These are phyloP conservation scores for Exophiala oligosperma DNA, from an alignment of 2,329 filamentous ascomycete genomes.

Conservation along the genomic window DNA sequence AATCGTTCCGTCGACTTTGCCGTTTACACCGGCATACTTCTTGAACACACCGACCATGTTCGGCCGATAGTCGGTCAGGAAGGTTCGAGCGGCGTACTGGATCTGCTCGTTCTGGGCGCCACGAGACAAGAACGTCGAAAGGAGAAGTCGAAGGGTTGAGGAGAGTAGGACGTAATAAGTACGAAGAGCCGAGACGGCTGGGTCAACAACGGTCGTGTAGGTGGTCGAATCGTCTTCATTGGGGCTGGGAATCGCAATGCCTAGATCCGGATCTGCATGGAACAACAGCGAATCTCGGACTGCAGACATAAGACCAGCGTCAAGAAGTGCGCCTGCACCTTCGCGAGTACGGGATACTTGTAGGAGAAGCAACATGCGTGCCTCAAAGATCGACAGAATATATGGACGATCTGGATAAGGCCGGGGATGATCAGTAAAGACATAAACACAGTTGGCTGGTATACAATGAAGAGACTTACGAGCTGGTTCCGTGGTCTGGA, in stretches of 20 bases:
- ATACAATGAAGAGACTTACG: conserved; percentile 48
- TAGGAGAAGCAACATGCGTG: conserved; percentile 78
- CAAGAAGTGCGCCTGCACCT: conserved; percentile 85
- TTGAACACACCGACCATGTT: conserved; percentile 90
- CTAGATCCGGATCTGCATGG: conserved; percentile 85
- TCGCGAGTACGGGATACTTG: conserved; percentile 78
- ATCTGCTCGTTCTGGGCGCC: conserved; percentile 76
- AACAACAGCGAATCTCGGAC: conserved; percentile 84
- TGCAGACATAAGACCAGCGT: conserved; percentile 81
- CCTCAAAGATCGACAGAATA: conserved; percentile 64
- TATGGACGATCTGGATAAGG: conserved; percentile 50
- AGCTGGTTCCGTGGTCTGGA: conserved; percentile 57
- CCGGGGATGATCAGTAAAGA: conserved; percentile 1
- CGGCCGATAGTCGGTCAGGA: conserved; percentile 78
- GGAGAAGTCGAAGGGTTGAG: conserved; percentile 76
- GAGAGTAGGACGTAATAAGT: conserved; percentile 84
- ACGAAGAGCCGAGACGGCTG: conserved; percentile 66
- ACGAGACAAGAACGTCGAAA: conserved; percentile 75
- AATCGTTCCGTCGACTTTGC: conserved; percentile 33
- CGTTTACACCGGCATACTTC: conserved; percentile 75
- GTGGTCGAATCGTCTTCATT: not conserved
- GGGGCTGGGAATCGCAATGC: conserved; percentile 52
- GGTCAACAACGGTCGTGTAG: not conserved
- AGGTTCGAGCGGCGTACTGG: conserved; percentile 72
- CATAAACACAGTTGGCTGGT: not conserved